phyloP scores from a whole-genome alignment of 306 rosid species.

The Vachellia pachyceras region DNA sequence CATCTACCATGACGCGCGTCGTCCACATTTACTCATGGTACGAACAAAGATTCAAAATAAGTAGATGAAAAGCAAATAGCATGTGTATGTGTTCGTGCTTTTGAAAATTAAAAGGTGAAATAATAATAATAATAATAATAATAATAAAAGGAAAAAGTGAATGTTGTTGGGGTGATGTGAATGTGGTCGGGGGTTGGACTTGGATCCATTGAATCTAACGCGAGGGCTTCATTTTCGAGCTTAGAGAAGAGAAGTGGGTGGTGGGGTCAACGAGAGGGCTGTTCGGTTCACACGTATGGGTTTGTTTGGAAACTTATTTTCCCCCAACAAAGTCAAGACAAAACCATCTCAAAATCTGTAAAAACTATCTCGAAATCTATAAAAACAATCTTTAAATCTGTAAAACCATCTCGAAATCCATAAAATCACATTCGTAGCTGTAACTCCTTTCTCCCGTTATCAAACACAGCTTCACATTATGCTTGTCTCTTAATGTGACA shows the following conservation, averaged over 20 bases:
- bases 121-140: too few species aligned
- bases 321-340: too few species aligned
- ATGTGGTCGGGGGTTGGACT: background rate
- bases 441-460: too few species aligned
- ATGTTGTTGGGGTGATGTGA: background rate
- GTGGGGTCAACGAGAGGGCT: slow-evolving; percentile 31
- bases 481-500: background rate
- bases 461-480: background rate
- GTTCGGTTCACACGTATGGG: too few species aligned
- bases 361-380: too few species aligned
- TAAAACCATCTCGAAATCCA: too few species aligned
- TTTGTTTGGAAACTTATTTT: too few species aligned
- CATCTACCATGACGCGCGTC: background rate
- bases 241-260: background rate
- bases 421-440: too few species aligned
- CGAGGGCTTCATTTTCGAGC: slow-evolving; percentile 3
- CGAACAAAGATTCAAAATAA: background rate
- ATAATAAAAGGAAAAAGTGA: background rate
- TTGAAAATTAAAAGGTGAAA: background rate
- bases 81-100: background rate
- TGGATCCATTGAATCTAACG: background rate
- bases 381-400: too few species aligned
- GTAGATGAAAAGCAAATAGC: background rate
- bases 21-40: background rate
- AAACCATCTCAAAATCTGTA: too few species aligned